A percentile compares a stretch with the other conserved stretches of the same genome.
Evolutionary conservation across 148 eudicot genomes (phyloP).

Genomic region (Rhododendron griersonianum): DNA sequence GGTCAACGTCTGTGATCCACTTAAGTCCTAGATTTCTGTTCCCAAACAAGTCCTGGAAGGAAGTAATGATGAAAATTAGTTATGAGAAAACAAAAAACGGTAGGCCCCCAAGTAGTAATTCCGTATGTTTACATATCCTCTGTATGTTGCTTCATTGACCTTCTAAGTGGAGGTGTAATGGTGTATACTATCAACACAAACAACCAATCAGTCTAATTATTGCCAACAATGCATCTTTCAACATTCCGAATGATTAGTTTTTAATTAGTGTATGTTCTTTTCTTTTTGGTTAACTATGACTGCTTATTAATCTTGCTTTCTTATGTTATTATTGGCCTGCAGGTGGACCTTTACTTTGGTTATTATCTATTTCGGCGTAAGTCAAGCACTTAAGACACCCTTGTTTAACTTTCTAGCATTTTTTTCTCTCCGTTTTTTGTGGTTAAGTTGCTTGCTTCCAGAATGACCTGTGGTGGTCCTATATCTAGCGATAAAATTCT

Average conservation of each 20-base stretch:
- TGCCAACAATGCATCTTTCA: background rate
- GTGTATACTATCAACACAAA: background rate
- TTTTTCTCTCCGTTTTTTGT: background rate
- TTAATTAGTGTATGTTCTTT: background rate
- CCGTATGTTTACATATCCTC: background rate
- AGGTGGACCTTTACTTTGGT: conserved; percentile 74
- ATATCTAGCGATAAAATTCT: background rate
- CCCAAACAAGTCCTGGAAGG: background rate
- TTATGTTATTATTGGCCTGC: conserved; percentile 15
- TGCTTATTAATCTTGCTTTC: background rate
- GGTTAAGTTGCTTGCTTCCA: background rate
- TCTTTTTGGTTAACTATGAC: background rate
- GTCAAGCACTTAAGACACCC: conserved; percentile 11
- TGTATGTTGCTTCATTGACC: background rate
- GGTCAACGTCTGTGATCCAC: background rate
- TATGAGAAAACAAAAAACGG: background rate
- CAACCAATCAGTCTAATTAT: background rate
- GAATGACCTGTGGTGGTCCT: background rate
- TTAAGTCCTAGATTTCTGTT: background rate
- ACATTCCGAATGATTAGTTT: background rate
- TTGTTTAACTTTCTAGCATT: background rate
- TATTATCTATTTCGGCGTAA: conserved; percentile 65
- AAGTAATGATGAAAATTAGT: background rate
- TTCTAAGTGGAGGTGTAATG: background rate
- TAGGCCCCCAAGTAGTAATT: background rate